These are phyloP conservation scores for Cucurbita argyrosperma DNA, from an alignment of 306 rosid genomes.

Conservation along the genomic window DNA sequence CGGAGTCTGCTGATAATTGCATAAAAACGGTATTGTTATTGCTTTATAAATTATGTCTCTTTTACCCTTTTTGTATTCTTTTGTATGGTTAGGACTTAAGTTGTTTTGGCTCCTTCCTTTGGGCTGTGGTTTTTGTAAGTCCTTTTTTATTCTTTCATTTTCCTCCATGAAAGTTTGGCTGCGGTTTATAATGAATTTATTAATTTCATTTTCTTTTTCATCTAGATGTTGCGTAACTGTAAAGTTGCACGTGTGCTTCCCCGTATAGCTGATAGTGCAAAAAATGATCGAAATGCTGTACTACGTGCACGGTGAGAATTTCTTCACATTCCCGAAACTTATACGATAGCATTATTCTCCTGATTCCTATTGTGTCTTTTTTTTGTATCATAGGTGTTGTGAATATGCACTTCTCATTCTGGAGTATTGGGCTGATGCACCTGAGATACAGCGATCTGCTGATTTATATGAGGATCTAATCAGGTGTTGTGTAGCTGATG, in stretches of 20 bases:
- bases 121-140: background rate
- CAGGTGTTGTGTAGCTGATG: slow-evolving; percentile 90
- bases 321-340: background rate
- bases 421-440: slow-evolving; percentile 97
- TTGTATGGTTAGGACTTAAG: background rate
- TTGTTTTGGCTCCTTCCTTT: background rate
- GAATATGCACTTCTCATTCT: slow-evolving; percentile 87
- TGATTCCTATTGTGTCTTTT: slow-evolving; percentile 7
- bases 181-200: background rate
- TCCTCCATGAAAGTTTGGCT: background rate
- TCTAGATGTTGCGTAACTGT: slow-evolving; percentile 88
- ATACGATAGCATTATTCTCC: slow-evolving; percentile 4
- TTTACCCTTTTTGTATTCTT: background rate
- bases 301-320: slow-evolving; percentile 82
- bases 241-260: slow-evolving; percentile 90
- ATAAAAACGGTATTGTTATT: slow-evolving; percentile 67
- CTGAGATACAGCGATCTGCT: slow-evolving; percentile 81
- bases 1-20: slow-evolving; percentile 96
- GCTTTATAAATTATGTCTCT: background rate
- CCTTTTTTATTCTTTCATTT: background rate
- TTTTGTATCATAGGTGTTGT: slow-evolving; percentile 60
- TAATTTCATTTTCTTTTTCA: background rate
- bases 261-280: slow-evolving; percentile 77
- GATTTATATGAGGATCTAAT: slow-evolving; percentile 85
- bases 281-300: slow-evolving; percentile 74